These are phyloP conservation scores for Phytophthora macrochlamydospora DNA, from an alignment of 352 stramenopile species.

Conservation along the genomic window DNA sequence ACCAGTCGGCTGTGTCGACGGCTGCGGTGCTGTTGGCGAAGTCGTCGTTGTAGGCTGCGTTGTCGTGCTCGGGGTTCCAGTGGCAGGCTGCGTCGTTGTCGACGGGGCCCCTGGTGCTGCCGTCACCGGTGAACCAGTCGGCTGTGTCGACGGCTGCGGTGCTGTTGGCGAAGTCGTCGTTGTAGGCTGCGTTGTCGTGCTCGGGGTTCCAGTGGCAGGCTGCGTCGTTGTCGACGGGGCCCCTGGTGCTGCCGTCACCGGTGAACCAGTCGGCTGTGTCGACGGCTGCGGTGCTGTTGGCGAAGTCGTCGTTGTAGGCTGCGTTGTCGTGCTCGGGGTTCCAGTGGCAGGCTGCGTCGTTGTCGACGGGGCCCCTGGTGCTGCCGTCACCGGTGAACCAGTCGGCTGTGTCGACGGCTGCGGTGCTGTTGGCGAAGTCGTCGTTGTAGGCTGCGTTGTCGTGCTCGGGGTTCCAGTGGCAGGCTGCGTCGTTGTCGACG, in stretches of 20 bases:
- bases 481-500: not conserved
- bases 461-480: slow-evolving; percentile 1
- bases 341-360: not conserved
- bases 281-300: slow-evolving; percentile 1
- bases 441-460: not conserved
- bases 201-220: slow-evolving; percentile 2
- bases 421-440: not conserved
- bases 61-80: not conserved
- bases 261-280: slow-evolving; percentile 1
- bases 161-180: not conserved
- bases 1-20: slow-evolving; percentile 3
- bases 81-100: not conserved
- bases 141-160: not conserved
- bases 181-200: not conserved
- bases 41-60: not conserved
- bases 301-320: not conserved
- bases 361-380: not conserved
- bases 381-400: not conserved
- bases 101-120: not conserved
- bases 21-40: not conserved
- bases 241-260: not conserved
- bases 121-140: not conserved
- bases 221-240: not conserved
- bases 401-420: not conserved
- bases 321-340: not conserved